Evolutionary conservation across 169 alveolate species (phyloP).

Genomic region (Babesia divergens): DNA sequence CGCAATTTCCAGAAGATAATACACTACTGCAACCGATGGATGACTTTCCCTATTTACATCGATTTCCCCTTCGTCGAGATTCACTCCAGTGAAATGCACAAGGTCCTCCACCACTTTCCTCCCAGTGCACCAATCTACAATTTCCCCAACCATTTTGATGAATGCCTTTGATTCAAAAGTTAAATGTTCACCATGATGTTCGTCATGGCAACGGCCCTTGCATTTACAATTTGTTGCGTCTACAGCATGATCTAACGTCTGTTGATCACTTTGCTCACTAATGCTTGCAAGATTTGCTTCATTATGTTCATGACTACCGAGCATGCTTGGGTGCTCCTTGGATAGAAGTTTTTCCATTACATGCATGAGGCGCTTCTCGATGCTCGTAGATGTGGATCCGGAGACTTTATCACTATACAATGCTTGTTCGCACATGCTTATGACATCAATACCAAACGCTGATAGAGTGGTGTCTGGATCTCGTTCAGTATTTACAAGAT

Average conservation of each 20-base stretch:
- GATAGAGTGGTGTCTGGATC: not conserved
- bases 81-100: not conserved
- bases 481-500: not conserved
- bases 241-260: too few relatives aligned
- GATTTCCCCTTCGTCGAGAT: conserved; percentile 1
- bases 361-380: too few relatives aligned
- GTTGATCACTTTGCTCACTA: not conserved
- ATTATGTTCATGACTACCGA: not conserved
- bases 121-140: conserved; percentile 9
- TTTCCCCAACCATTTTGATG: not conserved
- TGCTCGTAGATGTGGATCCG: too few relatives aligned
- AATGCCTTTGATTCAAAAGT: too few relatives aligned
- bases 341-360: too few relatives aligned
- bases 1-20: not conserved
- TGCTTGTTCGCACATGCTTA: not conserved
- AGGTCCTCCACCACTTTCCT: not conserved
- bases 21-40: not conserved
- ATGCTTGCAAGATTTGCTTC: not conserved
- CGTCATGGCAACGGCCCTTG: too few relatives aligned
- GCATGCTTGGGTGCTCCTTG: too few relatives aligned
- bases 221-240: too few relatives aligned
- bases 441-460: not conserved
- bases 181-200: too few relatives aligned
- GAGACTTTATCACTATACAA: too few relatives aligned
- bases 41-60: not conserved